Evolutionary conservation across 2,329 filamentous ascomycete species (phyloP), one percentile per base, ranked within the genome.

Genomic region (Diaporthe eres): DNA sequence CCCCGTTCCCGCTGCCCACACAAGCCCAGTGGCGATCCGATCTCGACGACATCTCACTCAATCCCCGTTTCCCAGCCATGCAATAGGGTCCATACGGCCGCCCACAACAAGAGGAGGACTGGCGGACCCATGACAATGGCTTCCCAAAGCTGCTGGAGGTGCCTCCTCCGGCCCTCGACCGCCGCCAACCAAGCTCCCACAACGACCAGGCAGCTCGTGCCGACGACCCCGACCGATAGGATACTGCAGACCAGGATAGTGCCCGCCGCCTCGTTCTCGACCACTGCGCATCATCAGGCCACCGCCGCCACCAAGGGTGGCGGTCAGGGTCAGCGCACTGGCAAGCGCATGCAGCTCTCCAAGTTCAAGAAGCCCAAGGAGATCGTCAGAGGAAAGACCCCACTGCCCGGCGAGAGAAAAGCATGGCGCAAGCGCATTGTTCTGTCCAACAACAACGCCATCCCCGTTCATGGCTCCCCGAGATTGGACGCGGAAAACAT

Each of bases 381-480:
- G 22, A 81, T 87, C 60, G 84, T 83, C 37, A 84, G 85, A 37
- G 82, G 86, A 74, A 90, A 89, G 84, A 88, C 91, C 22, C 93
- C 94, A 28, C 87, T 87, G 17, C 88, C 91, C 4, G 96, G 96
- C 79, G 96, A 98, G 88, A 92, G 96, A 79, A 98, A 95, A 86
- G 94, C 94, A 39, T 88, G 94, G 82, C 92, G 95, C 79, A 98
- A 97, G 87, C 92, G 94, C 79, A 94, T 99, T 81, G 92, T 97
- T 76, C 91, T 99, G 77, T 96, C 94, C 88, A 99, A 98, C 86
- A 94, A 94, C 84, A 98, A 98, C 85, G 97, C 97, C 68, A 87
- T 98, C 51, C 91, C 93, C 76, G 93, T 98, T 10, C 82, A 87
- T 34, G 94, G 91, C 15, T 87, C 98, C 79, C 49, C 63, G 55